Percentiles rank a stretch among this genome's conserved stretches.
These are phyloP conservation scores for Lactarius tabidus DNA, from an alignment of 768 basidiomycete species.

Conservation along the genomic window DNA sequence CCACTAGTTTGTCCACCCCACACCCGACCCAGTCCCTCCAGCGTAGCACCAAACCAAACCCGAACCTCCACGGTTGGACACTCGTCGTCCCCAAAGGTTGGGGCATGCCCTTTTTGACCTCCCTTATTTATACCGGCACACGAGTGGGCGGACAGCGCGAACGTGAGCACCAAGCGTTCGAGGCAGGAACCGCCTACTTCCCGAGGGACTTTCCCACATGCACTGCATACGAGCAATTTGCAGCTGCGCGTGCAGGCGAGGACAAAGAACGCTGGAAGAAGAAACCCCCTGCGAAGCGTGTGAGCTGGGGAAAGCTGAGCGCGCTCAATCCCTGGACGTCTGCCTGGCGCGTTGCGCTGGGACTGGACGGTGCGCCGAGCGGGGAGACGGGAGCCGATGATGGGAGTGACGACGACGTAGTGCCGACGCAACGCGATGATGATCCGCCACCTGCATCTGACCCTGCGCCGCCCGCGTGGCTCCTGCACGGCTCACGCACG, in stretches of 20 bases:
- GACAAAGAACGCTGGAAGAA: slow-evolving; percentile 66
- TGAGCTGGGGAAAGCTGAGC: slow-evolving; percentile 62
- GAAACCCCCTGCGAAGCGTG: slow-evolving; percentile 84
- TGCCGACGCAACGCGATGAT: slow-evolving; percentile 57
- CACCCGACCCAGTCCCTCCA: slow-evolving; percentile 13
- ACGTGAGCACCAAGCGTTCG: slow-evolving; percentile 74
- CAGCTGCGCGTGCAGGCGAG: slow-evolving; percentile 44
- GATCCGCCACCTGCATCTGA: slow-evolving; percentile 18
- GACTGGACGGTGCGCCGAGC: slow-evolving; percentile 32
- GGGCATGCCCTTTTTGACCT: slow-evolving; percentile 85
- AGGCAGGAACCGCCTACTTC: slow-evolving; percentile 70
- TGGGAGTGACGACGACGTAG: slow-evolving; percentile 34
- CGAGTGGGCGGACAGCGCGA: slow-evolving; percentile 85
- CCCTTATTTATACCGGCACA: slow-evolving; percentile 77
- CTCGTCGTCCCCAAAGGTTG: slow-evolving; percentile 84
- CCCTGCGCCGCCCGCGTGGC: slow-evolving; percentile 44
- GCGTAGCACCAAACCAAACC: slow-evolving; percentile 17
- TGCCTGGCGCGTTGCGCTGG: slow-evolving; percentile 74
- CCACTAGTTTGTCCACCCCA: slow-evolving; percentile 23
- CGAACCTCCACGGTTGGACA: slow-evolving; percentile 75
- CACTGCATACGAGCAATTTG: slow-evolving; percentile 48
- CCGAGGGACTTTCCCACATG: slow-evolving; percentile 77
- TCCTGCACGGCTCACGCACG: slow-evolving; percentile 57
- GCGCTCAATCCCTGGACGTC: slow-evolving; percentile 69
- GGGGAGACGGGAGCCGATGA: slow-evolving; percentile 7